Evolutionary conservation across 768 basidiomycete species (phyloP), one percentile per base, ranked within the genome.

Genomic region (Mycena alexandri): DNA sequence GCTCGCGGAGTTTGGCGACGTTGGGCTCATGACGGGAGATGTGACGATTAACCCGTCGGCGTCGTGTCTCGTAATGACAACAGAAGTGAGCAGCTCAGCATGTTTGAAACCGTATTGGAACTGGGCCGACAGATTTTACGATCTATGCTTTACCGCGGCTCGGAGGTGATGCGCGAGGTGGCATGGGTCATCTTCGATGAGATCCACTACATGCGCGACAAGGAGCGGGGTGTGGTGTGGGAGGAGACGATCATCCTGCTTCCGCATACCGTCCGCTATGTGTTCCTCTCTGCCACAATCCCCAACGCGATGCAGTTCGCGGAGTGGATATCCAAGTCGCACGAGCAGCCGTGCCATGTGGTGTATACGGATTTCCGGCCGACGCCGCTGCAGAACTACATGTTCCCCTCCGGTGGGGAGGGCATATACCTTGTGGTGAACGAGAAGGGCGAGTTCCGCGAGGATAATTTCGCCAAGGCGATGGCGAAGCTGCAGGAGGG

Each of bases 181-280:
- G 96, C 96, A 1, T 99, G 98, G 98, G 97, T 99, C 63, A 89
- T 99, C 71, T 99, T 99, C 78, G 98, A 99, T 76, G 98, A 99
- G 81, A 98, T 99, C 68, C 98, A 99, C 77, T 99, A 99, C 81
- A 99, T 99, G 98, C 92, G 98, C 67, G 98, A 99, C 83, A 95
- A 95, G 75, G 98, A 99, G 77, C 93, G 98, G 72, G 98, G 98
- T 71, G 98, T 99, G 21, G 98, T 99, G 29, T 99, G 98, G 98
- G 97, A 99, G 80, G 96, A 98, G 78, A 96, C 96, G 1, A 98
- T 99, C 75, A 99, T 99, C 72, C 89, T 99, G 2, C 89, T 99
- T 13, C 98, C 98, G 11, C 94, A 98, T 78, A 91, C 90, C 16
- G 97, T 99, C 69, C 95, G 93, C 80, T 97, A 98, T 77, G 97